Conservation (phyloP, 441 rosid species). For the Manihot esculenta region DNA sequence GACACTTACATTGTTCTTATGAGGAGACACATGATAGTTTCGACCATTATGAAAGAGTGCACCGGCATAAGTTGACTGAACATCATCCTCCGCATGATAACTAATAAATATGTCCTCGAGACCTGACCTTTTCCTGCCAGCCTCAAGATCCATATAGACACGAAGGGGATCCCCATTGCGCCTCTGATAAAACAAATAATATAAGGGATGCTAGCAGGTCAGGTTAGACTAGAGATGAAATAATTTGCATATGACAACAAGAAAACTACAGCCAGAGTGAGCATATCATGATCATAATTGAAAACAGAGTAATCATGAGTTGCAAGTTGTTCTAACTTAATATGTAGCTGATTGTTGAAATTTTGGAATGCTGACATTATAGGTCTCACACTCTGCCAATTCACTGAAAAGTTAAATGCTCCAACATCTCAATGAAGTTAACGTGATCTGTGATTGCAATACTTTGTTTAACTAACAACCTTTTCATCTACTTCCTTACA, state of each 20-base stretch:
- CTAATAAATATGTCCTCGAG: conserved; percentile 72
- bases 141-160: conserved; percentile 90
- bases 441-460: too few species aligned
- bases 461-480: too few species aligned
- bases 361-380: not conserved
- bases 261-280: not conserved
- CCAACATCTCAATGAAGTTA: not conserved
- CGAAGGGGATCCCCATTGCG: conserved; percentile 69
- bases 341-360: not conserved
- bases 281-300: not conserved
- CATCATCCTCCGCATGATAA: conserved; percentile 81
- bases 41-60: conserved; percentile 81
- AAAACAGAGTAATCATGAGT: not conserved
- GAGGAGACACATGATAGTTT: conserved; percentile 62
- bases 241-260: not conserved
- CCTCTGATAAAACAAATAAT: conserved; percentile 41
- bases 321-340: not conserved
- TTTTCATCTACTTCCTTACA: too few species aligned
- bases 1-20: conserved; percentile 58
- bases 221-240: not conserved
- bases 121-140: conserved; percentile 76
- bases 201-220: not conserved
- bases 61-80: conserved; percentile 85
- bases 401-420: not conserved
- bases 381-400: not conserved